Evolutionary conservation across 768 basidiomycete genomes (phyloP).

Genomic region (Daedalea quercina): DNA sequence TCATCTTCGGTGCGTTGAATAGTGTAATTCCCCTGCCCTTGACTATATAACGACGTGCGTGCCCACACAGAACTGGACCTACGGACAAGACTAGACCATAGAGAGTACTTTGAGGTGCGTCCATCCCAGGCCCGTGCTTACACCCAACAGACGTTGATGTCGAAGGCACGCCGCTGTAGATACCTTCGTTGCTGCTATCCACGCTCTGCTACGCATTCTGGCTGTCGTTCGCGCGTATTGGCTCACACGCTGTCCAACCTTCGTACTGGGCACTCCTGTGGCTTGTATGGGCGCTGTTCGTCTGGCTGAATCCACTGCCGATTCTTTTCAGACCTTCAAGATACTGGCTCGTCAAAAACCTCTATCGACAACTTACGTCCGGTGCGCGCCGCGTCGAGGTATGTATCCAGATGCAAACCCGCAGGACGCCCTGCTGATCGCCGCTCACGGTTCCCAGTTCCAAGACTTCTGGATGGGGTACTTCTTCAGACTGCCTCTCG

Average conservation of each 20-base stretch:
- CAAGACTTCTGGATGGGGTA: conserved; percentile 89
- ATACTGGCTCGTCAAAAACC: conserved; percentile 72
- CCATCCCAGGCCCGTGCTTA: not conserved
- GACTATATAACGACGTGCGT: not conserved
- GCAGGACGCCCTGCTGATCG: no score
- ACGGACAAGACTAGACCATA: conserved; percentile 66
- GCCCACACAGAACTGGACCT: conserved; percentile 56
- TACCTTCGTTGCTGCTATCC: conserved; percentile 74
- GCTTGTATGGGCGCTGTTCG: conserved; percentile 52
- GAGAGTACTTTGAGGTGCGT: conserved; percentile 65
- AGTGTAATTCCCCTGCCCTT: not conserved
- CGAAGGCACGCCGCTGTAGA: conserved; percentile 32
- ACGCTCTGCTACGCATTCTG: conserved; percentile 76
- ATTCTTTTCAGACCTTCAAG: conserved; percentile 56
- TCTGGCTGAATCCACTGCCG: conserved; percentile 75
- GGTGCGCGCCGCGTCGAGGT: conserved; percentile 77
- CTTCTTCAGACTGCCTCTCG: conserved; percentile 11
- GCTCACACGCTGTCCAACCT: conserved; percentile 46
- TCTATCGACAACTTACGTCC: conserved; percentile 57
- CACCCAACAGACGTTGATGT: not conserved
- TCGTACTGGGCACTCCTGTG: conserved; percentile 79
- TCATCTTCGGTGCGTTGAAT: conserved; percentile 66
- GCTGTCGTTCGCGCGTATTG: conserved; percentile 71
- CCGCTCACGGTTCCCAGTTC: conserved; percentile 44
- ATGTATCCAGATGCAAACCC: no score